Base-by-base conservation (phyloP, 306 rosid genomes). In the Malus asiatica region DNA sequence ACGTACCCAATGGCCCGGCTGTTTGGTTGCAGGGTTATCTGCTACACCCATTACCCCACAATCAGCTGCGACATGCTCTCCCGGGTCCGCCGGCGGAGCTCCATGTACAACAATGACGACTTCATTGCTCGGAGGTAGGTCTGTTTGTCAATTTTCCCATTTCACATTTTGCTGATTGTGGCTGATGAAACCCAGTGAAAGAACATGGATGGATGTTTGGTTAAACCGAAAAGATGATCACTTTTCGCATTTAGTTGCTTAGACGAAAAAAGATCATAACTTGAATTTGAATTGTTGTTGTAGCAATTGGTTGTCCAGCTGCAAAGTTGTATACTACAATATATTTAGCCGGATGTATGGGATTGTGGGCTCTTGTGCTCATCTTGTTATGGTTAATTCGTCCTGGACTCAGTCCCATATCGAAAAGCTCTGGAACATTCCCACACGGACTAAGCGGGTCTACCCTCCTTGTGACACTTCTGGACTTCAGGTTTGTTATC, bases 391-490 rank as follows among this genome's bases (percentile, higher is more conserved):
- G 98, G 98, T 95, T 48, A 95, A 92, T 86, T 95, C 98, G 72
- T 89, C 98, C 25, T 95, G 98, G 97, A 95, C 98, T 78, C 86
- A 81, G 77, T 84, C 92, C 42, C 98, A 95, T 65, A 92, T 95
- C 58, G 87, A 89, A 77, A 85, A 89, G 84, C 85, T 95, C 52
- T 90, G 98, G 98, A 87, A 82, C 77, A 82, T 92, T 77, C 86
- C 96, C 7, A 71, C 83, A 68, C 86, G 92, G 4, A 92, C 83
- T 42, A 92, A 87, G 89, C 87, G 90, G 70, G 97, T 95, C 29
- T 95, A 92, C 79, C 98, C 97, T 83, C 97, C 98, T 38, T 95
- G 97, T 81, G 96, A 92, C 83, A 92, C 97, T 76, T 89, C 97
- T 63, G 90, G 93, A 71, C 91, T 95, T 83, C 97, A 90, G 97